Conservation (phyloP, 2,329 filamentous ascomycete genomes). For the Dothistroma pini region DNA sequence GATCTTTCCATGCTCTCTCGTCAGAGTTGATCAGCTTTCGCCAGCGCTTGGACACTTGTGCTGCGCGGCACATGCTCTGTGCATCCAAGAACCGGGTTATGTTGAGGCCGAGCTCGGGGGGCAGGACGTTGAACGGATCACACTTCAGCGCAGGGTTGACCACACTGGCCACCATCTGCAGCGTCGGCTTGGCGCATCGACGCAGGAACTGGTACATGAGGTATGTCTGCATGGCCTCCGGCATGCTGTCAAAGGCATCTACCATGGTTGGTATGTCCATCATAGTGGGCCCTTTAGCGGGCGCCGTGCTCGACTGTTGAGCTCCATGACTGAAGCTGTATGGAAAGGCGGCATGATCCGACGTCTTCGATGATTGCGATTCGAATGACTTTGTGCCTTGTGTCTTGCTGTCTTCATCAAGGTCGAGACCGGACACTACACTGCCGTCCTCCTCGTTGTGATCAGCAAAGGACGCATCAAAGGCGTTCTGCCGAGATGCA, state of each 20-base stretch:
- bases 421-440: conserved; percentile 33
- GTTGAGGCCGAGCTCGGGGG: conserved; percentile 80
- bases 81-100: conserved; percentile 83
- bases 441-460: conserved; percentile 34
- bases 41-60: conserved; percentile 94
- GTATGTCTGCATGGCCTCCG: conserved; percentile 86
- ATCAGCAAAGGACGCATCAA: conserved; percentile 33
- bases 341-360: conserved; percentile 4
- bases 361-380: conserved; percentile 18
- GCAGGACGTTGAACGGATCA: conserved; percentile 82
- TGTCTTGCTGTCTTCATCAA: conserved; percentile 31
- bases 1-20: conserved; percentile 91
- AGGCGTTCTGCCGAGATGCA: conserved; percentile 34
- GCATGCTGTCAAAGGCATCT: conserved; percentile 86
- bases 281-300: conserved; percentile 39
- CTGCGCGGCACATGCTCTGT: conserved; percentile 80
- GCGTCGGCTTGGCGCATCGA: conserved; percentile 78
- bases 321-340: conserved; percentile 18
- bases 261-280: conserved; percentile 83
- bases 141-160: conserved; percentile 94
- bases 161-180: conserved; percentile 83
- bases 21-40: conserved; percentile 85
- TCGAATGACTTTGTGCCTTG: conserved; percentile 26
- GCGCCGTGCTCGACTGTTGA: conserved; percentile 10
- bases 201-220: conserved; percentile 95